Evolutionary conservation across 1,139 yeast species (phyloP), one percentile per base, ranked within the genome.

Genomic region (Saccharomyces hybrid): DNA sequence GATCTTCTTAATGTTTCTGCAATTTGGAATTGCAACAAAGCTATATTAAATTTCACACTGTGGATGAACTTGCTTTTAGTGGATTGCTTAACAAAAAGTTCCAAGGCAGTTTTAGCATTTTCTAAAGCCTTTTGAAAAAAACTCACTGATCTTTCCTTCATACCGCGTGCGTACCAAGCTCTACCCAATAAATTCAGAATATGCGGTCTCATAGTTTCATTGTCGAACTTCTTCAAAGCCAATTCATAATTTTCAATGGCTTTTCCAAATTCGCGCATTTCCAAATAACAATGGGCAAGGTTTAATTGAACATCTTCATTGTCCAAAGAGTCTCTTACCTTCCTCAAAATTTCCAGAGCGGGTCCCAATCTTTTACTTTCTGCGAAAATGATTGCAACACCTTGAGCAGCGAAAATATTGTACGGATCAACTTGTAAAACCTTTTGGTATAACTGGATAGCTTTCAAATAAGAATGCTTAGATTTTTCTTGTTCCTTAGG

Each of bases 371-470:
- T 85, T 64, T 87, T 88, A 65, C 86, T 86, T 64, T 91, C 98
- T 25, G 96, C 95, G 70, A 89, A 87, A 9, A 91, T 83, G 54
- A 93, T 90, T 1, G 98, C 99, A 59, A 95, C 78, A 52, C 99
- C 99, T 71, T 93, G 99, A 0, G 99, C 99, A 2, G 98, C 99
- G 73, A 86, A 93, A 1, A 93, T 95, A 69, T 93, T 89, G 61
- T 80, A 78, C 5, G 93, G 81, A 72, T 93, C 99, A 41, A 90
- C 75, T 51, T 87, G 84, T 55, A 95, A 75, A 1, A 90, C 97
- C 71, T 93, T 93, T 63, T 90, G 87, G 69, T 84, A 93, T 55
- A 91, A 75, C 70, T 93, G 97, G 25, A 91, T 87, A 14, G 97
- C 97, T 71, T 96, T 82, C 51, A 85, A 77, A 67, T 86, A 91